These are phyloP conservation scores for Aspergillus fructus DNA, from an alignment of 2,329 filamentous ascomycete species.

Conservation along the genomic window DNA sequence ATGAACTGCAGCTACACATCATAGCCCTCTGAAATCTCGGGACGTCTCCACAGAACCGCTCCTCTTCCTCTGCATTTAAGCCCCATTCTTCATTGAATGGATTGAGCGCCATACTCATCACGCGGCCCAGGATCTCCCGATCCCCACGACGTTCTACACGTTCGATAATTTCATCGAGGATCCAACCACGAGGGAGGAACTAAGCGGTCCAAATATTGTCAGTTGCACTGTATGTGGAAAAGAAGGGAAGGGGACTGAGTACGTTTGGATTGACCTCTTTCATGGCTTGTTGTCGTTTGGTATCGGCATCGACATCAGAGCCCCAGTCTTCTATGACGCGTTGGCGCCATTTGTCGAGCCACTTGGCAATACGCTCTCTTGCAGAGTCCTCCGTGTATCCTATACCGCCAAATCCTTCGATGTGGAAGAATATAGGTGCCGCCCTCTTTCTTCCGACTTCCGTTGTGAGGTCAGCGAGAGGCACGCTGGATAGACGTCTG, in stretches of 20 bases:
- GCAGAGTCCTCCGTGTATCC: constrained; percentile 63
- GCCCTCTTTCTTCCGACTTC: constrained; percentile 62
- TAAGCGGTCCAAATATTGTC: constrained; percentile 21
- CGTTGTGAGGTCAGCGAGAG: constrained; percentile 62
- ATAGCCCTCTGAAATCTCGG: constrained; percentile 74
- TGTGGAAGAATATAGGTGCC: constrained; percentile 76
- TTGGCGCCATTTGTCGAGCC: constrained; percentile 76
- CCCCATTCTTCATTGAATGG: constrained; percentile 73
- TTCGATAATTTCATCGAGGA: constrained; percentile 88
- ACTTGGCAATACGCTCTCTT: constrained; percentile 66
- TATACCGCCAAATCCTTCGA: constrained; percentile 63
- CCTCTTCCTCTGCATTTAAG: constrained; percentile 70
- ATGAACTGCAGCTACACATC: constrained; percentile 96
- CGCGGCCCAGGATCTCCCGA: constrained; percentile 69
- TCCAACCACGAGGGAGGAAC: constrained; percentile 87
- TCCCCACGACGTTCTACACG: constrained; percentile 83
- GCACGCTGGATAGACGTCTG: constrained; percentile 69
- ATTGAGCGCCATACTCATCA: constrained; percentile 79
- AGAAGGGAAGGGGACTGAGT: constrained; percentile 13
- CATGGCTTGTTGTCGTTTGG: constrained; percentile 70
- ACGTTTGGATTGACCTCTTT: constrained; percentile 81
- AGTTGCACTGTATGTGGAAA: background rate
- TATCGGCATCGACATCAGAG: constrained; percentile 48
- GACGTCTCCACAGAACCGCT: constrained; percentile 81
- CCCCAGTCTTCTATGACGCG: constrained; percentile 77